Evolutionary conservation across 805 yeast genomes (phyloP).

Genomic region (Barnettozyma botsteinii): DNA sequence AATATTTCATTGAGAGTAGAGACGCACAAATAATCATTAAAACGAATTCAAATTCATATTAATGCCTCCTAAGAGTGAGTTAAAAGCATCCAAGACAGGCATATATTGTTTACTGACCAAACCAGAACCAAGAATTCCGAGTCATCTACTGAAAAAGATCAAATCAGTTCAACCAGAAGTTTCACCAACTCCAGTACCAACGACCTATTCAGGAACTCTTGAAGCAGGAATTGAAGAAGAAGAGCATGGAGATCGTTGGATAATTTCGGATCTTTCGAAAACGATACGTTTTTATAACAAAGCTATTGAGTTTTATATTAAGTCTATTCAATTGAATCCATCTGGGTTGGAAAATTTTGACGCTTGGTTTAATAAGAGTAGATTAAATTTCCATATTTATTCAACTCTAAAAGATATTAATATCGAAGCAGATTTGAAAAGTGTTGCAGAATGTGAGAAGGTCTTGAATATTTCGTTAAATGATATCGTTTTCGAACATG

Average conservation of each 20-base stretch:
- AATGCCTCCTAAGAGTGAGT: conserved; percentile 21
- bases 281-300: conserved; percentile 59
- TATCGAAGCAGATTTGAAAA: conserved; percentile 23
- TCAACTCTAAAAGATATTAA: conserved; percentile 43
- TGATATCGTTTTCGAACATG: conserved; percentile 17
- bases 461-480: conserved; percentile 2
- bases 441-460: conserved; percentile 24
- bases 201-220: conserved; percentile 46
- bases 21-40: no score
- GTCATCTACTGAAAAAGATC: conserved; percentile 9
- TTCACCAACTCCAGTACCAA: conserved; percentile 7
- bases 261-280: conserved; percentile 58
- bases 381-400: conserved; percentile 57
- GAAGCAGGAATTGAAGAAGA: conserved; percentile 55
- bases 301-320: conserved; percentile 41
- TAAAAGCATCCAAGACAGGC: no score
- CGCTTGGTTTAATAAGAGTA: conserved; percentile 50
- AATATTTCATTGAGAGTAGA: no score
- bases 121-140: conserved; percentile 11
- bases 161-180: neutral
- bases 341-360: conserved; percentile 29
- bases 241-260: conserved; percentile 75
- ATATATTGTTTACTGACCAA: neutral
- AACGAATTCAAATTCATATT: no score
- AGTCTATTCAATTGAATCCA: conserved; percentile 24